Evolutionary conservation across 1,284 basidiomycete genomes (phyloP), one percentile per base, ranked within the genome.

Genomic region (Heterobasidion irregulare): DNA sequence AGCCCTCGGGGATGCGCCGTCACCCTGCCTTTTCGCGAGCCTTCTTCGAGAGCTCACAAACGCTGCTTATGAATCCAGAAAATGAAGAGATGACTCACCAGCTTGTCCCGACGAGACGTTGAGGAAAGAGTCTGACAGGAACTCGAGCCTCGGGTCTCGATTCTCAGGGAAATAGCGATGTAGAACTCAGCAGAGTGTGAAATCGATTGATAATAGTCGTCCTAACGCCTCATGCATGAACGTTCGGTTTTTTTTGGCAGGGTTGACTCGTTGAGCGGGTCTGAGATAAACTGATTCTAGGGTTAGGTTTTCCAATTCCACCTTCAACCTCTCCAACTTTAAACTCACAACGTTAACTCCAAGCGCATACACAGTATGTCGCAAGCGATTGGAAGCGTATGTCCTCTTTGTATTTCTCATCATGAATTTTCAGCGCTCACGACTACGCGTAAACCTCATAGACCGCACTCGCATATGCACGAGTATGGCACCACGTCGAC

Each of bases 401-500:
- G 76, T 33, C 16, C 33, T 18, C 55, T 3, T 10, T 43, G 59
- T 7, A 55, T n/a, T 35, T 18, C 7, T 10, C 1, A 26, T 15
- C 3, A 57, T 8, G 16, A 33, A 8, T 33, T 18, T 49, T 16
- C n/a, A 32, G 15, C 49, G n/a, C n/a, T 36, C 1, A 34, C 36
- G 38, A 4, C 10, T 12, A 41, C 38, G 10, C 8, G 12, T 41
- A 1, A 26, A 16, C 38, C 16, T 32, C 36, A 56, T 60, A 98
- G 95, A 96, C 97, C 44, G 88, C 89, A 3, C 82, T 99, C 59
- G 95, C 94, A 0, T 95, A 95, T 65, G 88, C 92, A 16, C 79
- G 95, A 50, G 86, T 94, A 52, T 99, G 96, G 97, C 94, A 98
- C 70, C 91, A 93, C 61, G 92, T 96, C 59, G 90, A 95, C 63